Conservation (phyloP, 73 alveolate genomes). For the Diophrys sp. region DNA sequence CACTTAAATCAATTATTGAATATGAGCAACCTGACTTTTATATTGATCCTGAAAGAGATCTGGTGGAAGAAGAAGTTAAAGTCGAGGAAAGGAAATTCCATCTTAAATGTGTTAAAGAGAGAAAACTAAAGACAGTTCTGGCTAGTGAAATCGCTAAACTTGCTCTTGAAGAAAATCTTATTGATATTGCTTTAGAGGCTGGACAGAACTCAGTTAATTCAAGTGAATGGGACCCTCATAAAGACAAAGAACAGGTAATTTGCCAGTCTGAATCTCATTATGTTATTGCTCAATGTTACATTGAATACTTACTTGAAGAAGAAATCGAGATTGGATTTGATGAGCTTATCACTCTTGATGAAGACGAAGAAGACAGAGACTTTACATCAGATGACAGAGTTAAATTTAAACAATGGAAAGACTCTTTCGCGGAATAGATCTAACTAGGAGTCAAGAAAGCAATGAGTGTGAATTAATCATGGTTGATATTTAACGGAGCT, state of each 20-base stretch:
- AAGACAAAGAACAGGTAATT: conserved; percentile 89
- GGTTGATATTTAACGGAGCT: conserved; percentile 95
- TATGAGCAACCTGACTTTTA: conserved; percentile 79
- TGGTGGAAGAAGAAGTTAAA: conserved; percentile 93
- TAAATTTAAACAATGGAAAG: conserved; percentile 80
- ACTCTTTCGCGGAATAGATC: conserved; percentile 75
- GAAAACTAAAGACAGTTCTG: conserved; percentile 65
- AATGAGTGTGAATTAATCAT: conserved; percentile 84
- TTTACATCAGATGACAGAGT: conserved; percentile 79
- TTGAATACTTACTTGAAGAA: conserved; percentile 81
- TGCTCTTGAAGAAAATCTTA: conserved; percentile 80
- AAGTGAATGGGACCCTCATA: conserved; percentile 87
- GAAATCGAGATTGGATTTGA: conserved; percentile 89
- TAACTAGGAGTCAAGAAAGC: conserved; percentile 90
- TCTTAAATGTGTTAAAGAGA: conserved; percentile 72
- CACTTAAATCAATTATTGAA: conserved; percentile 69
- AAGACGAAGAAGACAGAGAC: conserved; percentile 77
- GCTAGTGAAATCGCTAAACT: conserved; percentile 79
- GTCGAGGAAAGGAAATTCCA: conserved; percentile 72
- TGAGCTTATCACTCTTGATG: conserved; percentile 63
- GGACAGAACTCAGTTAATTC: conserved; percentile 66
- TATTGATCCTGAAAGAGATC: conserved; percentile 65
- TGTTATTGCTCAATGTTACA: conserved; percentile 84
- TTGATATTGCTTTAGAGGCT: conserved; percentile 84
- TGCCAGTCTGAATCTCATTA: conserved; percentile 89